Percentiles rank a stretch among this genome's conserved stretches.
These are phyloP conservation scores for Niebla homalea DNA, from an alignment of 495 filamentous ascomycete genomes.

Conservation along the genomic window DNA sequence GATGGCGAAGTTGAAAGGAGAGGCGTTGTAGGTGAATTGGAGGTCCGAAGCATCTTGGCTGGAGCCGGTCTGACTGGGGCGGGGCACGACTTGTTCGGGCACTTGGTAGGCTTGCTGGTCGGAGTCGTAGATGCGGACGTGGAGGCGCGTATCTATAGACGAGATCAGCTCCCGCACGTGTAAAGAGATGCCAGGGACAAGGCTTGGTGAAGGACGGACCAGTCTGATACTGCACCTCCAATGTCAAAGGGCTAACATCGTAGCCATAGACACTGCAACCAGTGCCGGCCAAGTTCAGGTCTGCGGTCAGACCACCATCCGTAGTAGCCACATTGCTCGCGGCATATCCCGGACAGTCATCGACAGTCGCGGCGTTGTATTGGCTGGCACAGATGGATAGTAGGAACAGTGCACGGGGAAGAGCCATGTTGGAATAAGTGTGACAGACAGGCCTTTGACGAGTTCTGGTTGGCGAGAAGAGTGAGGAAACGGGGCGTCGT, in stretches of 20 bases:
- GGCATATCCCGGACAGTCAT: constrained; percentile 57
- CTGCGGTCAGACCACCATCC: constrained; percentile 42
- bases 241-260: constrained; percentile 50
- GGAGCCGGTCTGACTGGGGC: constrained; percentile 29
- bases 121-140: constrained; percentile 70
- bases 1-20: constrained; percentile 71
- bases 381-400: too few relatives aligned
- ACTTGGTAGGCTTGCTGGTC: constrained; percentile 68
- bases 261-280: constrained; percentile 60
- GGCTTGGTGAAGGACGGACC: constrained; percentile 32
- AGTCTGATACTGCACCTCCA: constrained; percentile 64
- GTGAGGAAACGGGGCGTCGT: too few relatives aligned
- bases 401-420: too few relatives aligned
- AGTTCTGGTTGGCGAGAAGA: too few relatives aligned
- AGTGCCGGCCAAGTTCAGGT: constrained; percentile 51
- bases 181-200: background rate
- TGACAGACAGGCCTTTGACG: too few relatives aligned
- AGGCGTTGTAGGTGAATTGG: constrained; percentile 49
- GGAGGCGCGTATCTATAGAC: constrained; percentile 52
- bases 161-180: background rate
- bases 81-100: constrained; percentile 54
- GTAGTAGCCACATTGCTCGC: constrained; percentile 48
- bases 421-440: too few relatives aligned
- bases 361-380: constrained; percentile 3
- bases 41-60: constrained; percentile 33